These are phyloP conservation scores for Cladosporium halotolerans DNA, from an alignment of 2,329 filamentous ascomycete species.

Conservation along the genomic window DNA sequence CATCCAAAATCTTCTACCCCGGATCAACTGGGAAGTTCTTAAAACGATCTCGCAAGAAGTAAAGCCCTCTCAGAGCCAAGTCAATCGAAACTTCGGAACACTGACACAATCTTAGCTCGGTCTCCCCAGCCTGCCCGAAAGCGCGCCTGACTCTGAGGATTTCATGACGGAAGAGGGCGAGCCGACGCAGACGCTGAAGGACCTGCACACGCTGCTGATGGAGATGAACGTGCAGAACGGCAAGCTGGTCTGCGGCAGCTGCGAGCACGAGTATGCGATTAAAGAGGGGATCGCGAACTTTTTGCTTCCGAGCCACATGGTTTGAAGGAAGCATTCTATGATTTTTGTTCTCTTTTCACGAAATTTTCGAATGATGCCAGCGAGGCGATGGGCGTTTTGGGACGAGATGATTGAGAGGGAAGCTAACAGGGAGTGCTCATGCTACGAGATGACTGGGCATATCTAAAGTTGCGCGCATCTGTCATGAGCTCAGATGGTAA, in stretches of 20 bases:
- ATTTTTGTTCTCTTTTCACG: not conserved
- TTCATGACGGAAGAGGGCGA: slow-evolving; percentile 53
- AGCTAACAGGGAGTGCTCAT: not conserved
- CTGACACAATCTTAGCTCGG: slow-evolving; percentile 54
- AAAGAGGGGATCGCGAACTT: slow-evolving; percentile 98
- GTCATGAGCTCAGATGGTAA: too few species aligned
- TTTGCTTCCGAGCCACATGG: slow-evolving; percentile 84
- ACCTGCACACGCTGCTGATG: slow-evolving; percentile 74
- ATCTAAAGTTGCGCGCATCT: too few species aligned
- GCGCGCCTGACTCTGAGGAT: slow-evolving; percentile 30
- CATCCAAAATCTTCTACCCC: slow-evolving; percentile 74
- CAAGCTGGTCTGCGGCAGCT: slow-evolving; percentile 82
- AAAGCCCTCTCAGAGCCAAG: slow-evolving; percentile 10
- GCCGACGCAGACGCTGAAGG: slow-evolving; percentile 61
- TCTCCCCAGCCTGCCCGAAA: slow-evolving; percentile 62
- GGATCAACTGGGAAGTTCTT: slow-evolving; percentile 83
- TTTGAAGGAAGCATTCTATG: slow-evolving; percentile 37
- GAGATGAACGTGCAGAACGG: slow-evolving; percentile 88
- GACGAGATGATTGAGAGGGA: not conserved
- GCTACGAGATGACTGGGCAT: not conserved
- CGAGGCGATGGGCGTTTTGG: not conserved
- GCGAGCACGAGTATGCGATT: slow-evolving; percentile 87
- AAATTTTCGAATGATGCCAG: too few species aligned
- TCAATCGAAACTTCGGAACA: not conserved
- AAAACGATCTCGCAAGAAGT: slow-evolving; percentile 72